These are phyloP conservation scores for Claviceps sp. DNA, from an alignment of 2,329 filamentous ascomycete species.

Conservation along the genomic window DNA sequence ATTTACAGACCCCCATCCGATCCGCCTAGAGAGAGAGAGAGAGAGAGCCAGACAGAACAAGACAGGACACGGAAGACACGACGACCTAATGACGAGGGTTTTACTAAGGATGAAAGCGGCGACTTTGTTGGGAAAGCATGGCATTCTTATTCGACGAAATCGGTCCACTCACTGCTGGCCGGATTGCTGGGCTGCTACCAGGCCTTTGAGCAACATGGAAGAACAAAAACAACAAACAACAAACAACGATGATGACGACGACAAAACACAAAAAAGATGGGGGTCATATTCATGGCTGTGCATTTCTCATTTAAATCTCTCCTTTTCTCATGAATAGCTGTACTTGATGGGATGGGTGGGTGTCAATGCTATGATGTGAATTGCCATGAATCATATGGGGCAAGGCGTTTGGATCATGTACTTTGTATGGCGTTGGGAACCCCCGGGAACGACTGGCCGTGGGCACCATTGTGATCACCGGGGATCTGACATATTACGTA, in stretches of 20 bases:
- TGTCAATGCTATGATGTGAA: neutral
- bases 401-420: slow-evolving; percentile 5
- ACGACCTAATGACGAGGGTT: neutral
- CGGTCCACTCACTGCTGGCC: neutral
- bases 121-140: neutral
- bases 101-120: neutral
- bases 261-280: neutral
- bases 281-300: neutral
- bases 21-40: neutral
- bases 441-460: neutral
- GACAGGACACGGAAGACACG: neutral
- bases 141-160: neutral
- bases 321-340: neutral
- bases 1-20: neutral
- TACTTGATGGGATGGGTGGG: neutral
- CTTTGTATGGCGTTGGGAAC: slow-evolving; percentile 3
- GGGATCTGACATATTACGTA: neutral
- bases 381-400: slow-evolving; percentile 1
- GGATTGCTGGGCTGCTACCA: neutral
- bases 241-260: neutral
- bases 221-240: neutral
- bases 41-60: neutral
- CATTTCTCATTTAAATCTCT: neutral
- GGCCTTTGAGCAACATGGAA: neutral
- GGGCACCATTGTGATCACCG: neutral